These are phyloP conservation scores for Stylonectria norvegica DNA, from an alignment of 2,329 filamentous ascomycete genomes.

Conservation along the genomic window DNA sequence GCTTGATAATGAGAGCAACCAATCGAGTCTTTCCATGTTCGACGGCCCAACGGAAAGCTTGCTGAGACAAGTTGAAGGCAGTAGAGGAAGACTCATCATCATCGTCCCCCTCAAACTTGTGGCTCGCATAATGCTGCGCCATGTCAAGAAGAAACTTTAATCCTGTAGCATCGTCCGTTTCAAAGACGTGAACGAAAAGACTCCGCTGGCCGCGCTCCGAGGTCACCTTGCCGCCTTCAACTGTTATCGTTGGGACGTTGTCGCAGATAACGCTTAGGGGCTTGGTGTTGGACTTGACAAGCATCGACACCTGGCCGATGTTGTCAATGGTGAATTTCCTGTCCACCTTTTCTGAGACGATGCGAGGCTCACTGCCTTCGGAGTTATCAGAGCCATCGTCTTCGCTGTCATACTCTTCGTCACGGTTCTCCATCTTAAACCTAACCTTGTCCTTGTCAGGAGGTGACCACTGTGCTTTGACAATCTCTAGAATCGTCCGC, in stretches of 20 bases:
- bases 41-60: constrained; percentile 44
- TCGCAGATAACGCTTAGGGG: constrained; percentile 52
- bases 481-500: constrained; percentile 65
- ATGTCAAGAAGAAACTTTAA: constrained; percentile 58
- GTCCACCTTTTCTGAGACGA: constrained; percentile 56
- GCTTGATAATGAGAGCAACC: constrained; percentile 62
- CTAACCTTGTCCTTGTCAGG: constrained; percentile 49
- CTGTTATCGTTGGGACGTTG: constrained; percentile 32
- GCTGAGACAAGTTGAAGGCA: constrained; percentile 39
- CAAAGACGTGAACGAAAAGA: constrained; percentile 46
- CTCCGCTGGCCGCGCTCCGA: constrained; percentile 6
- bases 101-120: constrained; percentile 33
- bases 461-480: constrained; percentile 63
- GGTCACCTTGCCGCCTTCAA: constrained; percentile 28
- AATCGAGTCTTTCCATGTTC: constrained; percentile 50
- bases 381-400: constrained; percentile 38
- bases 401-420: constrained; percentile 37
- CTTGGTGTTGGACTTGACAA: constrained; percentile 61
- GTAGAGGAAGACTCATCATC: constrained; percentile 30
- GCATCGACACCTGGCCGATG: constrained; percentile 64
- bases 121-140: constrained; percentile 41
- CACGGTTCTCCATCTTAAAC: constrained; percentile 43
- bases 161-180: constrained; percentile 49
- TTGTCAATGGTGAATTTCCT: constrained; percentile 73
- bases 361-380: constrained; percentile 39